Base-by-base conservation (phyloP, 805 yeast genomes). In the Saccharomyces jurei region DNA sequence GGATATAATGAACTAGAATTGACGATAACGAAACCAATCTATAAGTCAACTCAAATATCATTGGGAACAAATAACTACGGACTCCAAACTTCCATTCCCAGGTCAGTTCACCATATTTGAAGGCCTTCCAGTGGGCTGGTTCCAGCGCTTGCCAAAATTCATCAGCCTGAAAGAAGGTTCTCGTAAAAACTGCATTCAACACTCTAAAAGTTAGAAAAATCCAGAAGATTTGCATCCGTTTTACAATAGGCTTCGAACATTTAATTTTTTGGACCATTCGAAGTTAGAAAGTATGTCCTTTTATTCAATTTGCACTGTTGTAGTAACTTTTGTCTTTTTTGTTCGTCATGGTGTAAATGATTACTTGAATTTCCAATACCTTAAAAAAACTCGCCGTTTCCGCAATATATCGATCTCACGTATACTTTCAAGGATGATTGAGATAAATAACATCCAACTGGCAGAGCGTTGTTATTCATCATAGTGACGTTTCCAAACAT, bases 71-170 rank as follows among this genome's bases (percentile, higher is more conserved):
- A 52, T 87, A 84, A 9, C 96, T 85, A 56, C 99, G 71, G 4
- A 94, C 71, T 0, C 83, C 84, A 50, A 77, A 74, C 26, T 71
- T 67, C 99, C 99, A 94, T 70, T 94, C 99, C 99, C 99, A 94
- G 0, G 98, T 89, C 41, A 82, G 66, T 61, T 81, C 81, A 0
- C 99, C 99, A 58, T 84, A 85, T 1, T 94, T 91, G 67, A 77
- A 89, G 0, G 86, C 85, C 41, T 77, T 72, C 3, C 64, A 54
- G 68, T 90, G 96, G 0, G 98, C 99, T 0, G 97, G 96, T 64
- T 94, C 99, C 51, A 94, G 72, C 0, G 91, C 77, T 70, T 94
- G 99, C 83, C 85, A 94, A 71, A 78, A 94, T 70, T 94, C 99
- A 69, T 94, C 99, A 0, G 99, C 92, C 68, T 94, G 99, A 71